Evolutionary conservation across 2,329 filamentous ascomycete species (phyloP), one percentile per base, ranked within the genome.

Genomic region (Clonostachys sp.): DNA sequence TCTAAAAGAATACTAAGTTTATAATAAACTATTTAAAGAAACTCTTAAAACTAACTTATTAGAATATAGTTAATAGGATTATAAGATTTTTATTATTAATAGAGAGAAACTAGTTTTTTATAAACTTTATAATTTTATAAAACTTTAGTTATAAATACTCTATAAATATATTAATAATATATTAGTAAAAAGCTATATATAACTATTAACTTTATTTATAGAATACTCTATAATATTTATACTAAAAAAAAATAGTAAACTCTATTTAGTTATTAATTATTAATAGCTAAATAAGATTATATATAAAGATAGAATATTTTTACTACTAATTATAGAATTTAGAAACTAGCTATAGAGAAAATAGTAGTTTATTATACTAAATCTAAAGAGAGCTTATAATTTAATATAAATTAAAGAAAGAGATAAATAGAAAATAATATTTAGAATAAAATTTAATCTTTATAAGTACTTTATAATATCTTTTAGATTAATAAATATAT

Each of bases 401-500:
- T 39, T 55, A 2, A 60, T 70, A 2, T 33, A 52, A 10, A 67
- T 71, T 17, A 53, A 50, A 18, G 3, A 39, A 39, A 3, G 6
- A 6, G 46, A 70, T 35, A 53, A 67, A 50, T 66, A 51, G 55
- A 66, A 62, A 48, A 68, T 52, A 16, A 55, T 55, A 1, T 71
- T 70, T 47, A 20, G 47, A 16, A 67, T 54, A 2, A 45, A 55
- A 24, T 68, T 60, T 49, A 53, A 61, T 38, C 48, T 55, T 5
- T 71, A 53, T 48, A 45, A 72, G 50, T 71, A 59, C 38, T 41
- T 59, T 36, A 56, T 71, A 10, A 59, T 63, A 50, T 51, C 43
- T 9, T 63, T 64, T 52, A 51, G 45, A 16, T 40, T 63, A 42
- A 55, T 44, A 41, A 61, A 61, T 39, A 39, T 39, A 39, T 17